Conservation (phyloP, 345 rosid species). For the Citrus trifoliata region DNA sequence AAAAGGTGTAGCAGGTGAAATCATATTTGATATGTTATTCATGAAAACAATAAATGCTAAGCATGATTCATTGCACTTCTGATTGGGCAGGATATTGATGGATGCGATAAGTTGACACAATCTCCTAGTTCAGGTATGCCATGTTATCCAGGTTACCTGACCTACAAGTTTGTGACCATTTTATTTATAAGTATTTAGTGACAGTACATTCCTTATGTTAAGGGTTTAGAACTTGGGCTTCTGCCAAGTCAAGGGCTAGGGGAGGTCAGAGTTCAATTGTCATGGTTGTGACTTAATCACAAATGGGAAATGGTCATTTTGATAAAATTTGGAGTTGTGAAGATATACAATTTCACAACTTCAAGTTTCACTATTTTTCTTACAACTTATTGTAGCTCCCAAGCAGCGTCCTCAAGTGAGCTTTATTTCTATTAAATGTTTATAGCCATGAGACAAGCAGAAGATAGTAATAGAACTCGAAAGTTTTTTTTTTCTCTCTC, state of each 20-base stretch:
- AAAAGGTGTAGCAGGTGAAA: neutral
- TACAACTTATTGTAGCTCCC: neutral
- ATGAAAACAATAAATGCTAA: slow-evolving; percentile 8
- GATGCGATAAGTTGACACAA: slow-evolving; percentile 24
- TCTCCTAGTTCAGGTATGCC: slow-evolving; percentile 21
- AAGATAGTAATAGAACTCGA: neutral
- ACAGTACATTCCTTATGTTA: neutral
- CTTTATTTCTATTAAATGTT: neutral
- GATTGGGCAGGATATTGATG: slow-evolving; percentile 45
- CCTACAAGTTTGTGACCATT: neutral
- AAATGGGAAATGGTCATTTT: neutral
- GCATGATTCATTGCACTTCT: slow-evolving; percentile 10
- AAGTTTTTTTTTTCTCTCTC: neutral
- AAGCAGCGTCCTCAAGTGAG: neutral
- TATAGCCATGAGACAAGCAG: neutral
- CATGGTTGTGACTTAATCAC: neutral
- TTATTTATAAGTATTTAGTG: neutral
- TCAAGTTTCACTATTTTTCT: neutral
- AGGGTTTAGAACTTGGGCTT: neutral
- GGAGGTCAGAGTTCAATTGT: neutral
- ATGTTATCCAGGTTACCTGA: slow-evolving; percentile 11
- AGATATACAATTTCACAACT: neutral
- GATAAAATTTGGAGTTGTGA: neutral
- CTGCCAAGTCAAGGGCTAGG: neutral
- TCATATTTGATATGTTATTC: neutral